Percentiles rank a stretch among this genome's conserved stretches.
These are phyloP conservation scores for Yamadazyma laniorum DNA, from an alignment of 805 yeast species.

Conservation along the genomic window DNA sequence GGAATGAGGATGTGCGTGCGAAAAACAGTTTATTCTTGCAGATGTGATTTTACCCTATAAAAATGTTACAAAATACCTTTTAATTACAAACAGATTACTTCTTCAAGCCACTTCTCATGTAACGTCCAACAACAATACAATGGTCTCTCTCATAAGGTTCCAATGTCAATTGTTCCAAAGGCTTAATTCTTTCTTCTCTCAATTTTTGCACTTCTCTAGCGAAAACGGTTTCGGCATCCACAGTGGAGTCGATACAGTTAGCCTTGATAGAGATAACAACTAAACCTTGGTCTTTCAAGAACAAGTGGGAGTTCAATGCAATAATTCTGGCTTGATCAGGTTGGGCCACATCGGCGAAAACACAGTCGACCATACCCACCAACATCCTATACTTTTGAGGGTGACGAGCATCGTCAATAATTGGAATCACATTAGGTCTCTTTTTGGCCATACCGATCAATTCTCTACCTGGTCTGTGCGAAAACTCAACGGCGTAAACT, in stretches of 20 bases:
- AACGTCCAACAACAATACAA: slow-evolving; percentile 97
- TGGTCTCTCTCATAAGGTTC: slow-evolving; percentile 99
- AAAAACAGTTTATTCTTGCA: too few relatives aligned
- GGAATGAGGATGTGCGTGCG: too few relatives aligned
- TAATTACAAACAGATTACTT: too few relatives aligned
- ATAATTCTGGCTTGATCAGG: slow-evolving; percentile 99
- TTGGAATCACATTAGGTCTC: slow-evolving; percentile 99
- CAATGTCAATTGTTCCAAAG: slow-evolving; percentile 95
- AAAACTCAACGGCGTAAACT: slow-evolving; percentile 98
- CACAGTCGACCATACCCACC: slow-evolving; percentile 97
- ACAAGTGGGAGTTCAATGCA: slow-evolving; percentile 96
- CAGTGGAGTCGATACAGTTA: slow-evolving; percentile 99
- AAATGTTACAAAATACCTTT: too few relatives aligned
- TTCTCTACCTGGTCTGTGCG: slow-evolving; percentile 99
- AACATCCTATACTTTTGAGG: slow-evolving; percentile 99
- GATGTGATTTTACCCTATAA: too few relatives aligned
- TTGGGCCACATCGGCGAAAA: slow-evolving; percentile 99
- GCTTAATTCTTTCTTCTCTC: slow-evolving; percentile 98
- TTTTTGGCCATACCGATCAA: slow-evolving; percentile 99
- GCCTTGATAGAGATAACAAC: slow-evolving; percentile 99
- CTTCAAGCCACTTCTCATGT: slow-evolving; percentile 83
- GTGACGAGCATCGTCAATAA: slow-evolving; percentile 99
- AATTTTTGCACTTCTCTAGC: slow-evolving; percentile 99
- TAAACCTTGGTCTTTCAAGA: slow-evolving; percentile 97
- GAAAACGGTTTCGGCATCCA: slow-evolving; percentile 98